Base-by-base conservation (phyloP, 768 basidiomycete genomes). In the Boletus pseudo-olivaceus region DNA sequence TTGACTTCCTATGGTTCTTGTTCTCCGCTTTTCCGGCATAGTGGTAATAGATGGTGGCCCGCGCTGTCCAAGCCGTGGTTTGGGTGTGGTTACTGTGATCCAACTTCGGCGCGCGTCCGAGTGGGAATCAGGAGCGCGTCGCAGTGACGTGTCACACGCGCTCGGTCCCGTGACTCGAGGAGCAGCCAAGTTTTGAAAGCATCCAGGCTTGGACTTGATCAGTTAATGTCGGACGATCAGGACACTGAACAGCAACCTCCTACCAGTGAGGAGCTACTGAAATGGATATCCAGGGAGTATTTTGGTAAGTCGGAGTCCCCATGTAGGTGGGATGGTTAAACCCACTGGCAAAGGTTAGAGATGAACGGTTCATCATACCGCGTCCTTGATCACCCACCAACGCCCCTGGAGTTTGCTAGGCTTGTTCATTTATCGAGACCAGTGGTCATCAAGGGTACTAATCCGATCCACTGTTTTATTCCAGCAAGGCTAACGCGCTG, bases 401-500 rank as follows among this genome's bases (percentile, higher is more conserved):
- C 82, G 0, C 69, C 88, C 7, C 62, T 90, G 20, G 82, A 91
- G 64, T 91, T 93, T 61, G 75, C 83, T 37, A 75, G 83, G 47
- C 70, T 91, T 17, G 78, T 86, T 6, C 81, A 84, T 57, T 75
- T 88, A 43, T 82, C 84, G 12, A 75, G 90, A 54, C 91, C 91
- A 4, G 86, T 85, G 15, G 63, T 93, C 8, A 87, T 93, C 50
- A 81, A 81, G 77, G 84, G 91, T 82, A 37, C 17, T n/a, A 7
- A 42, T 47, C 32, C 34, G 54, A n/a, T 39, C 34, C 35, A 14
- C 17, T 47, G 33, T 17, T 10, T 32, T 12, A n/a, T 34, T 14
- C 7, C 23, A 17, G 34, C 38, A 38, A 32, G 20, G 29, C 10
- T 47, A 29, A 61, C 55, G 7, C 14, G 23, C 29, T 26, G 35